phyloP scores from a whole-genome alignment of 345 rosid species.

The Eucalyptus sp. region DNA sequence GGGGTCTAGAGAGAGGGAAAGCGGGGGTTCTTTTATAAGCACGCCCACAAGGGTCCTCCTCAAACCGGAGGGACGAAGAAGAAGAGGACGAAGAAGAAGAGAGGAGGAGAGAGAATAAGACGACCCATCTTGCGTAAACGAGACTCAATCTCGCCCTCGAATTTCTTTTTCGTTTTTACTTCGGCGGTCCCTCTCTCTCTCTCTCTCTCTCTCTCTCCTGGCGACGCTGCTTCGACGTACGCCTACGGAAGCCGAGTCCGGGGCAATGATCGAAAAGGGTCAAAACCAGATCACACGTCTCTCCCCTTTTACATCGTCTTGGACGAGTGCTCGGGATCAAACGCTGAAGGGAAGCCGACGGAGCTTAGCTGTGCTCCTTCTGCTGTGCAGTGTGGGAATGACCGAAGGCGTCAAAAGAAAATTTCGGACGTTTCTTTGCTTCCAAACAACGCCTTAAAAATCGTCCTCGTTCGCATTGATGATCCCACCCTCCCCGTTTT shows the following conservation, averaged over 20 bases:
- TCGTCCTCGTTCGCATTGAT: neutral
- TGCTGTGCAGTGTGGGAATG: constrained; percentile 1
- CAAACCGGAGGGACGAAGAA: neutral
- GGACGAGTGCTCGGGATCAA: neutral
- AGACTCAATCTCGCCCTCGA: neutral
- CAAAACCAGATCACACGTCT: neutral
- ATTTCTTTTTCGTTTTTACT: neutral
- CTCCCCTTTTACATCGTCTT: neutral
- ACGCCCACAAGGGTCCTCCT: neutral
- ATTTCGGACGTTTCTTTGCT: neutral
- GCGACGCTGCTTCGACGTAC: neutral
- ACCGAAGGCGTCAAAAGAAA: constrained; percentile 2
- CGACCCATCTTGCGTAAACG: constrained; percentile 1
- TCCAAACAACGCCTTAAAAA: neutral
- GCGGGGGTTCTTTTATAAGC: neutral
- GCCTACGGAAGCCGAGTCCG: neutral
- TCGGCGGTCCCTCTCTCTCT: neutral
- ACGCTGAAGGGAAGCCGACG: neutral
- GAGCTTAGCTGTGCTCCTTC: neutral
- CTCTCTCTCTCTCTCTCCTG: neutral
- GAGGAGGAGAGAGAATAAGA: neutral
- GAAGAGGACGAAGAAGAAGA: neutral
- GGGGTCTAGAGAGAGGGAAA: neutral
- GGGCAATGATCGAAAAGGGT: neutral
- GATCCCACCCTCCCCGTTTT: neutral